phyloP scores from a whole-genome alignment of 1,284 basidiomycete genomes.

The Papiliotrema terrestris region DNA sequence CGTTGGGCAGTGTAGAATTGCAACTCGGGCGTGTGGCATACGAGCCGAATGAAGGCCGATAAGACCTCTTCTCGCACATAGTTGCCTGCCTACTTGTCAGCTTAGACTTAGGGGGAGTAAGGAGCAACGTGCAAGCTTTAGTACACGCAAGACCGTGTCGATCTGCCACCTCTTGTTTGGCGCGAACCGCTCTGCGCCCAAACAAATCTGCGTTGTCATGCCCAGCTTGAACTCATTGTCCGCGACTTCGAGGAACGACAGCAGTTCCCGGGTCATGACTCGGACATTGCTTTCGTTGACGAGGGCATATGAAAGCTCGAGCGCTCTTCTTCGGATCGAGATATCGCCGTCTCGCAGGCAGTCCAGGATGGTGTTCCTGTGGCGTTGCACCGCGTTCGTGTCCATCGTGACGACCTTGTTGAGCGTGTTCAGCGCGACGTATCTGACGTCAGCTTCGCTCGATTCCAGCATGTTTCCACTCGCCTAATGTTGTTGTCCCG shows the following conservation, averaged over 20 bases:
- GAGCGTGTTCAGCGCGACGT: constrained; percentile 95
- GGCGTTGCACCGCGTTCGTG: constrained; percentile 96
- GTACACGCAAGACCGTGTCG: constrained; percentile 88
- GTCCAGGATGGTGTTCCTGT: constrained; percentile 96
- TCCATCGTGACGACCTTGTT: constrained; percentile 99
- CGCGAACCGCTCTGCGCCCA: constrained; percentile 94
- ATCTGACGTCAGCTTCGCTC: constrained; percentile 54
- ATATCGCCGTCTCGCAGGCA: constrained; percentile 98
- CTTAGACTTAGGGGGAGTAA: not conserved
- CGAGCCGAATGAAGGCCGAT: constrained; percentile 90
- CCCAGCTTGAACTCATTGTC: constrained; percentile 99
- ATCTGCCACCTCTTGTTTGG: constrained; percentile 99
- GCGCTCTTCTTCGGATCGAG: constrained; percentile 91
- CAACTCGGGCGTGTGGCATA: constrained; percentile 94
- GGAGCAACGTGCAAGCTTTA: constrained; percentile 74
- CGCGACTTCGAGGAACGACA: constrained; percentile 95
- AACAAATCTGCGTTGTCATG: constrained; percentile 94
- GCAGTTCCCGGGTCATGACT: constrained; percentile 83
- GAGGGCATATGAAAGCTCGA: constrained; percentile 95
- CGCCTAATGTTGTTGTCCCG: constrained; percentile 98
- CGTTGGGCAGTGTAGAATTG: constrained; percentile 95
- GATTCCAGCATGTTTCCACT: constrained; percentile 23
- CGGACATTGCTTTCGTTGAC: constrained; percentile 96
- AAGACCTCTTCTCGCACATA: constrained; percentile 96
- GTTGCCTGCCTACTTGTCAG: constrained; percentile 72